A percentile compares a stretch with the other conserved stretches of the same genome.
phyloP scores from a whole-genome alignment of 371 early-diverging fungal genomes.

The Nematocida minor region DNA sequence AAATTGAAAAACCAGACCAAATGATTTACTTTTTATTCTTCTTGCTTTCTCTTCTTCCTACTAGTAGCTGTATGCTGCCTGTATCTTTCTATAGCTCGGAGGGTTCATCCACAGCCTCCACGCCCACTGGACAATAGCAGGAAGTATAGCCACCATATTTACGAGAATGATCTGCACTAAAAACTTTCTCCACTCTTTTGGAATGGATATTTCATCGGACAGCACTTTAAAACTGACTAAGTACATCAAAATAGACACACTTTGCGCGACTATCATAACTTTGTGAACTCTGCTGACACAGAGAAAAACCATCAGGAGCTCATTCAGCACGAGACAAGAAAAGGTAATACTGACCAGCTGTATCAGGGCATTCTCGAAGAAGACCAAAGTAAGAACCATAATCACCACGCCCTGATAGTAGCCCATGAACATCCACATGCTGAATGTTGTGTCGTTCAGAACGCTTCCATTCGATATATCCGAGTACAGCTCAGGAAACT shows the following conservation, averaged over 20 bases:
- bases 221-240: constrained; percentile 53
- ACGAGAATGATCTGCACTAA: constrained; percentile 12
- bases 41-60: background rate
- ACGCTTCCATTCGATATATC: constrained; percentile 84
- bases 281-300: constrained; percentile 65
- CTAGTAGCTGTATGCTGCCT: constrained; percentile 34
- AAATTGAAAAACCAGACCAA: background rate
- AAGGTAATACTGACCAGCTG: constrained; percentile 90
- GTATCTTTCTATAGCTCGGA: constrained; percentile 49
- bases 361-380: constrained; percentile 87
- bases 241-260: constrained; percentile 53
- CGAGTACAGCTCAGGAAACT: constrained; percentile 92
- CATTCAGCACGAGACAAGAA: constrained; percentile 87
- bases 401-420: constrained; percentile 87
- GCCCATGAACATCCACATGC: constrained; percentile 82
- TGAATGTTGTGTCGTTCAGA: constrained; percentile 80
- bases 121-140: constrained; percentile 31
- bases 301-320: constrained; percentile 90
- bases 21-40: background rate
- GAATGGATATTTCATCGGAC: constrained; percentile 47
- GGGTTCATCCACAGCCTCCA: constrained; percentile 49
- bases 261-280: constrained; percentile 48
- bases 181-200: constrained; percentile 19
- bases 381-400: constrained; percentile 81
- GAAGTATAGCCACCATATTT: constrained; percentile 40